Percentiles rank a stretch among this genome's conserved stretches.
These are phyloP conservation scores for Fusarium liriodendri DNA, from an alignment of 2,329 filamentous ascomycete species.

Conservation along the genomic window DNA sequence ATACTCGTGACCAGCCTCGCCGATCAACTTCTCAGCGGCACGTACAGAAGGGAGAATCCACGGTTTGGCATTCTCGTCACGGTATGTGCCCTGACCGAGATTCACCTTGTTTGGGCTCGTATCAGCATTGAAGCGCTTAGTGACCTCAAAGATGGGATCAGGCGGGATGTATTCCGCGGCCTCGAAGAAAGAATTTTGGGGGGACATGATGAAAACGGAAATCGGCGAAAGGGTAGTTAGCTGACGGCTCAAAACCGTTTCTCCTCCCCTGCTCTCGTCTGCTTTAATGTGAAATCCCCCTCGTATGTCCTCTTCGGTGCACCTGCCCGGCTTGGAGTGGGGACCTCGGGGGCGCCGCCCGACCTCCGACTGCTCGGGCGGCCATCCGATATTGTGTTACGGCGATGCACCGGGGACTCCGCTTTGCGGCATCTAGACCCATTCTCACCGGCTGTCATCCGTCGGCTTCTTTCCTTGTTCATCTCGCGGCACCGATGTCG, in stretches of 20 bases:
- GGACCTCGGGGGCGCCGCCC: neutral
- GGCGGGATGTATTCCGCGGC: slow-evolving; percentile 42
- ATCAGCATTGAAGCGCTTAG: slow-evolving; percentile 48
- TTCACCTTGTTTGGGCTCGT: slow-evolving; percentile 49
- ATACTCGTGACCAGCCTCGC: slow-evolving; percentile 50
- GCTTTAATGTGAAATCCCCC: neutral
- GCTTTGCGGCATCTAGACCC: neutral
- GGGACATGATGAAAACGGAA: neutral
- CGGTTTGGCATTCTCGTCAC: slow-evolving; percentile 51
- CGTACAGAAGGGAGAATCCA: slow-evolving; percentile 54
- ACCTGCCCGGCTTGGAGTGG: neutral
- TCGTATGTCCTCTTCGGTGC: neutral
- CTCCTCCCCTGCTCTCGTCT: neutral
- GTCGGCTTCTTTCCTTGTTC: neutral
- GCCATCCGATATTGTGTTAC: neutral
- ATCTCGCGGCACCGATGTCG: neutral
- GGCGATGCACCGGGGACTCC: neutral
- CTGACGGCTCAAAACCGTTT: neutral
- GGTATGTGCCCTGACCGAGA: slow-evolving; percentile 52
- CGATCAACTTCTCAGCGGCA: slow-evolving; percentile 34
- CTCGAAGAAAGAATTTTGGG: slow-evolving; percentile 31
- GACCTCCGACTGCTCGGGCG: neutral
- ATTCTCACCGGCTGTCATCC: neutral
- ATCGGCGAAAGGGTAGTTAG: neutral
- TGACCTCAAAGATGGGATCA: slow-evolving; percentile 51